Conservation (phyloP, 176 grass and related monocot species). For the Triticum timopheevii region DNA sequence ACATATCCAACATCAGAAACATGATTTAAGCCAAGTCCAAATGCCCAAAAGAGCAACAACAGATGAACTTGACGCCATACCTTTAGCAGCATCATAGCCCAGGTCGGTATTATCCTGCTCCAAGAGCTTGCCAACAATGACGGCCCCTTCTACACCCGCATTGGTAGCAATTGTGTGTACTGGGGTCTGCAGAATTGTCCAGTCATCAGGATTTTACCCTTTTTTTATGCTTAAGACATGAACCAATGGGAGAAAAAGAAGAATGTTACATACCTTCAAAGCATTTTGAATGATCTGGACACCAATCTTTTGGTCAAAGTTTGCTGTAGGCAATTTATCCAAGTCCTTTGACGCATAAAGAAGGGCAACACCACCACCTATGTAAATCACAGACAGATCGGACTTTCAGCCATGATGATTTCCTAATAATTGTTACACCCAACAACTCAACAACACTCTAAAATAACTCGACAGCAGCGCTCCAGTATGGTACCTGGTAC, state of each 20-base stretch:
- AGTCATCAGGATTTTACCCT: neutral
- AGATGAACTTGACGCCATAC: slow-evolving; percentile 17
- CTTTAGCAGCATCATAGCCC: slow-evolving; percentile 89
- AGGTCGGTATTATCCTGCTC: slow-evolving; percentile 75
- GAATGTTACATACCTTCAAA: slow-evolving; percentile 34
- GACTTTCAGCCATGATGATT: neutral
- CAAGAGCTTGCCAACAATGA: slow-evolving; percentile 80
- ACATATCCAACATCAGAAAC: neutral
- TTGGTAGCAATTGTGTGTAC: slow-evolving; percentile 74
- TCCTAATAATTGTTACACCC: neutral
- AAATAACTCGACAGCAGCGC: neutral
- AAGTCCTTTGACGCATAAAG: slow-evolving; percentile 90
- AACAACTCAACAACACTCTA: neutral
- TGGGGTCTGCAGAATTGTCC: slow-evolving; percentile 57
- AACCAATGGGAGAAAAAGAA: neutral
- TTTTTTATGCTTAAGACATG: neutral
- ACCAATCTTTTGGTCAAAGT: slow-evolving; percentile 96
- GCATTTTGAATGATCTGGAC: slow-evolving; percentile 99
- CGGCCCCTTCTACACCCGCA: slow-evolving; percentile 67
- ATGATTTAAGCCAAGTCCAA: neutral
- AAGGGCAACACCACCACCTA: slow-evolving; percentile 95
- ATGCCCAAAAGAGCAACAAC: neutral
- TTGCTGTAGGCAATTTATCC: slow-evolving; percentile 73
- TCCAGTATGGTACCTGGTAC: slow-evolving; percentile 37
- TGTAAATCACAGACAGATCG: neutral